Conservation (phyloP, 202 grass and related monocot genomes). For the Dendrocalamus latiflorus region DNA sequence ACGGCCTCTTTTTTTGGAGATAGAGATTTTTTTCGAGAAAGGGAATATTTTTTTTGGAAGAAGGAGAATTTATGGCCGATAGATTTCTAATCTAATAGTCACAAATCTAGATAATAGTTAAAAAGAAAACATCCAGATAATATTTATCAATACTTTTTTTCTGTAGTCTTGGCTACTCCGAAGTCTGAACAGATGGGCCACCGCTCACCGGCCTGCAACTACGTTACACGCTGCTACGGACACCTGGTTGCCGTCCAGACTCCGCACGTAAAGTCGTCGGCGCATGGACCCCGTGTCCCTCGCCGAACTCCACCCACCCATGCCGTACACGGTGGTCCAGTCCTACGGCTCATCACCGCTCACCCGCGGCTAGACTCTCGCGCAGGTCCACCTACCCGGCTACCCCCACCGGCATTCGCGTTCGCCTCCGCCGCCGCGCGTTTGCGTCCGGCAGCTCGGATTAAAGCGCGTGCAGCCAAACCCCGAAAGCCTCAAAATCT, state of each 20-base stretch:
- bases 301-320: background rate
- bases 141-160: too few species aligned
- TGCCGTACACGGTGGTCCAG: background rate
- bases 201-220: background rate
- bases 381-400: background rate
- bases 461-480: background rate
- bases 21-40: too few species aligned
- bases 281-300: slow-evolving; percentile 5
- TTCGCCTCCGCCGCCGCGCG: background rate
- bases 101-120: too few species aligned
- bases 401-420: background rate
- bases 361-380: background rate
- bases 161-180: background rate
- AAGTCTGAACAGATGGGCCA: background rate
- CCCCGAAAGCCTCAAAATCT: background rate
- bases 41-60: too few species aligned
- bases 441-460: background rate
- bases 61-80: too few species aligned
- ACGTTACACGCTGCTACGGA: background rate
- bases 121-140: too few species aligned
- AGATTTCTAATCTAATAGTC: too few species aligned
- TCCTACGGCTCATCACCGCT: background rate
- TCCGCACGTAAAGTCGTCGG: background rate
- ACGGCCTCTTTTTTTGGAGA: too few species aligned
- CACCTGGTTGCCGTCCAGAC: background rate